Evolutionary conservation across 129 eudicot species (phyloP).

Genomic region (Lactuca sativa): DNA sequence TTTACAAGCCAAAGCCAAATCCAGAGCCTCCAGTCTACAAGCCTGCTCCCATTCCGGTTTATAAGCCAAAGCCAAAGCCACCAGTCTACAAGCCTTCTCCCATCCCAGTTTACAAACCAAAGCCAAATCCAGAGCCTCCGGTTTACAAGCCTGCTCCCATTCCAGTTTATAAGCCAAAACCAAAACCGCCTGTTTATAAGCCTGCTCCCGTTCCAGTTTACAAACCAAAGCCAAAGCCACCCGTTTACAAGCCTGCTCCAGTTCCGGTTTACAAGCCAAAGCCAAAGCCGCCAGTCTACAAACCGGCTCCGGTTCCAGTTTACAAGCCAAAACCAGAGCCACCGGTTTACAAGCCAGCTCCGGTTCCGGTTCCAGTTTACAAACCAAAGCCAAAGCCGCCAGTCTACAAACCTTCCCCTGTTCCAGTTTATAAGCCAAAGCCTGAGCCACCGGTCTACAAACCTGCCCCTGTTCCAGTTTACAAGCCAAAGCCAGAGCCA

Average conservation of each 20-base stretch:
- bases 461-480: constrained; percentile 16
- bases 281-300: constrained; percentile 15
- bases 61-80: neutral
- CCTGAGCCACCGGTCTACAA: constrained; percentile 25
- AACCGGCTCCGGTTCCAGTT: constrained; percentile 27
- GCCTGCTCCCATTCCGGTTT: neutral
- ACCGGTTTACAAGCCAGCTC: constrained; percentile 20
- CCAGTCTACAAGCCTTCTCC: constrained; percentile 1
- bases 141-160: constrained; percentile 11
- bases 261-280: constrained; percentile 27
- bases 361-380: constrained; percentile 24
- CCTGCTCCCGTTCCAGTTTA: constrained; percentile 13
- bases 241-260: constrained; percentile 10
- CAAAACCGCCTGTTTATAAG: constrained; percentile 20
- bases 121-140: constrained; percentile 24
- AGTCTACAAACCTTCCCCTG: constrained; percentile 11
- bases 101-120: constrained; percentile 25
- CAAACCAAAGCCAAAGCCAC: constrained; percentile 25
- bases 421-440: constrained; percentile 19
- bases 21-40: neutral
- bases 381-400: constrained; percentile 38
- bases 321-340: constrained; percentile 39
- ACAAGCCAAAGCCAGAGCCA: constrained; percentile 26
- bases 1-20: neutral
- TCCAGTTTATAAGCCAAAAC: constrained; percentile 25